These are phyloP conservation scores for Mucor circinelloides DNA, from an alignment of 371 early-diverging fungal species.

Conservation along the genomic window DNA sequence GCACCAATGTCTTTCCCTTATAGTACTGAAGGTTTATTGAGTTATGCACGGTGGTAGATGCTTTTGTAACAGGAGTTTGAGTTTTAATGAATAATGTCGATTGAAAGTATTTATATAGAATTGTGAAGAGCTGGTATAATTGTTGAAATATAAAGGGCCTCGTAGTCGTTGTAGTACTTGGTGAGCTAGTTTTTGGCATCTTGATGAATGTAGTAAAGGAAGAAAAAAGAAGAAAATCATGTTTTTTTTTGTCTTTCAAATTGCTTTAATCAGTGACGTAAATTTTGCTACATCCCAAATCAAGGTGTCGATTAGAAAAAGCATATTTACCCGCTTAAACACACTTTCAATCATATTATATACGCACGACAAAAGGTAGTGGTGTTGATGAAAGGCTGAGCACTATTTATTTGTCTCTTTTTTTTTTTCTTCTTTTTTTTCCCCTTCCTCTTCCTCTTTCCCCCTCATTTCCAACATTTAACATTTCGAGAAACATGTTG, in stretches of 20 bases:
- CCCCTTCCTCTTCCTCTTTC: neutral
- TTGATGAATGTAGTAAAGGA: neutral
- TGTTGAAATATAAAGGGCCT: constrained; percentile 11
- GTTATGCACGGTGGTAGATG: constrained; percentile 12
- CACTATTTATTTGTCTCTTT: neutral
- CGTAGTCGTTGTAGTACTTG: neutral
- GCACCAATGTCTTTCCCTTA: constrained; percentile 80
- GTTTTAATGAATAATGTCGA: constrained; percentile 2
- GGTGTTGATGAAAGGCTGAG: neutral
- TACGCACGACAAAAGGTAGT: neutral
- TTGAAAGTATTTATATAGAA: constrained; percentile 7
- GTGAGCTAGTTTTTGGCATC: constrained; percentile 1
- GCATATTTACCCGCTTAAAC: neutral
- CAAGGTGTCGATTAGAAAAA: neutral
- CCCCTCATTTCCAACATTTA: neutral
- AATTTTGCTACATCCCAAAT: neutral
- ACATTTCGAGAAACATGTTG: neutral
- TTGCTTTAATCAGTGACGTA: constrained; percentile 4
- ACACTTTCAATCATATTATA: neutral
- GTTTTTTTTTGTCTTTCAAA: neutral
- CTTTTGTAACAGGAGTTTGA: constrained; percentile 7
- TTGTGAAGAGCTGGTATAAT: constrained; percentile 1
- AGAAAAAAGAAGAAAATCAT: neutral
- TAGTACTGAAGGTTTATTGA: constrained; percentile 29
- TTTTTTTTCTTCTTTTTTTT: neutral